Base-by-base conservation (phyloP, 2,329 filamentous ascomycete species). In the Pseudocercospora fuligena region DNA sequence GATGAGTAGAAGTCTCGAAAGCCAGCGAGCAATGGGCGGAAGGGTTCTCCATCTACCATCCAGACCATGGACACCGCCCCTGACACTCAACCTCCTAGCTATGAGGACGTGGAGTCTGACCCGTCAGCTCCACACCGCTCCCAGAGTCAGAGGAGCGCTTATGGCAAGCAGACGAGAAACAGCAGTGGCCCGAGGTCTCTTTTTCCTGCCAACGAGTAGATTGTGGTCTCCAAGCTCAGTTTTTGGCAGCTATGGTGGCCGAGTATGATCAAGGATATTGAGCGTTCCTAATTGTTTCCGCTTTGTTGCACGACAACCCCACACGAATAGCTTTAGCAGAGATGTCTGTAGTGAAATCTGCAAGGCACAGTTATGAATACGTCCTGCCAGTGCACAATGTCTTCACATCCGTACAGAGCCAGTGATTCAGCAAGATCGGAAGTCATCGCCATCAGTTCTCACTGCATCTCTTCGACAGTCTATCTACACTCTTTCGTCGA, bases 1-100 rank as follows among this genome's bases (percentile, higher is more conserved):
- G 91, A 94, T 84, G 90, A 92, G 82, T 91, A 92, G 70, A 70
- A 63, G 47, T n/a, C 23, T 31, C 51, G 27, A n/a, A 31, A 25
- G 27, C 51, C 27, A n/a, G 27, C 23, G 23, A 27, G 27, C 25
- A n/a, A 29, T 56, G 23, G 25, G 16, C 51, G 25, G 6, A 29
- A 25, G 23, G 51, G 11, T 33, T 56, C 51, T 11, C 23, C 25
- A 25, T n/a, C 16, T 25, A 56, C 51, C 5, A n/a, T 23, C 27
- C 27, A 27, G 27, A 56, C 51, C 51, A 27, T 27, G 21, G 16
- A 31, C 29, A 25, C 31, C 16, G 53, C 53, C 27, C 27, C 53
- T 29, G 29, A 23, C 11, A 36, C 33, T 58, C 56, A 36, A 43
- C 40, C 40, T 43, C 56, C 56, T 9, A 58, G 56, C 56, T 58